A percentile compares a stretch with the other conserved stretches of the same genome.
These are phyloP conservation scores for Sugiyamaella lignohabitans DNA, from an alignment of 805 yeast species.

Conservation along the genomic window DNA sequence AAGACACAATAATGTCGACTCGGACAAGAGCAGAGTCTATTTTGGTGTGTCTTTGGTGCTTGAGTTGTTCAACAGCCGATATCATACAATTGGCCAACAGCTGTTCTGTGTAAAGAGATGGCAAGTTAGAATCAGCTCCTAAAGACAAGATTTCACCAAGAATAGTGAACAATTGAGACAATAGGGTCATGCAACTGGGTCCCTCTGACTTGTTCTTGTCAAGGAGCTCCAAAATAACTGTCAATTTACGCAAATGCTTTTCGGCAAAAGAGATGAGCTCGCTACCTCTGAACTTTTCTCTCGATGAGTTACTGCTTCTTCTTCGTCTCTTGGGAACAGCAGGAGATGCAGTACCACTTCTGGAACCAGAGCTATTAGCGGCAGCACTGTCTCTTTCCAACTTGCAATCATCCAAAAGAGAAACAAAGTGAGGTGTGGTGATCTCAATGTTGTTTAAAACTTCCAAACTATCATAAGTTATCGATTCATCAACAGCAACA, in stretches of 20 bases:
- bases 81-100: constrained; percentile 82
- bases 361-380: no score
- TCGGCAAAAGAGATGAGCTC: constrained; percentile 72
- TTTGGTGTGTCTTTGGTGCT: constrained; percentile 38
- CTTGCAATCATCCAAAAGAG: constrained; percentile 53
- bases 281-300: constrained; percentile 51
- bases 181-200: constrained; percentile 17
- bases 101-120: constrained; percentile 88
- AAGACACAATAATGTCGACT: constrained; percentile 85
- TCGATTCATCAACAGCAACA: constrained; percentile 39
- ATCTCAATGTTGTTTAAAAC: constrained; percentile 53
- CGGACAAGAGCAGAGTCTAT: constrained; percentile 64
- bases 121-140: constrained; percentile 85
- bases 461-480: constrained; percentile 39
- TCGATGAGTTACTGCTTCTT: constrained; percentile 56
- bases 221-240: constrained; percentile 71
- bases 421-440: constrained; percentile 49
- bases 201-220: constrained; percentile 41
- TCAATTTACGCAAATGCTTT: constrained; percentile 66
- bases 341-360: constrained; percentile 8
- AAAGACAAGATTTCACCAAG: constrained; percentile 45
- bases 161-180: constrained; percentile 32
- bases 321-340: constrained; percentile 69
- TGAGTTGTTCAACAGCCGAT: constrained; percentile 47
- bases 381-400: constrained; percentile 41